Evolutionary conservation across 352 stramenopile genomes (phyloP).

Genomic region (Phytopythium chamaehyphon): DNA sequence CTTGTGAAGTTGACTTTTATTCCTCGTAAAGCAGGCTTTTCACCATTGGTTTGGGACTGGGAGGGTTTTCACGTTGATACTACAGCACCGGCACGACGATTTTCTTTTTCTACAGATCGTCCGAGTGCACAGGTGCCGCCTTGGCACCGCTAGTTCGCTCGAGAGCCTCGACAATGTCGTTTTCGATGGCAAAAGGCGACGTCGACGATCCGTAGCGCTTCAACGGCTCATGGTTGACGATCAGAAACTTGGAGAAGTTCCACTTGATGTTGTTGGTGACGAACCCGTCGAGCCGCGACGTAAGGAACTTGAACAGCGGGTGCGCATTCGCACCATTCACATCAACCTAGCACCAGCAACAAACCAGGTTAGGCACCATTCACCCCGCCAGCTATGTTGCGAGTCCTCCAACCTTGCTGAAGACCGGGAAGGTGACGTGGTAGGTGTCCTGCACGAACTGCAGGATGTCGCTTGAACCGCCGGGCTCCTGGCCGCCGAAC

Average conservation of each 20-base stretch:
- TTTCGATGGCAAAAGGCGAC: slow-evolving; percentile 59
- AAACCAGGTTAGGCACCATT: not conserved
- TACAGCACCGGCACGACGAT: too few relatives aligned
- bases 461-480: slow-evolving; percentile 61
- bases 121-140: slow-evolving; percentile 14
- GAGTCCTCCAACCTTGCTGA: slow-evolving; percentile 58
- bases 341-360: slow-evolving; percentile 58
- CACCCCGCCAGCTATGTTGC: not conserved
- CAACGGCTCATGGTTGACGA: slow-evolving; percentile 65
- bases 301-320: slow-evolving; percentile 91
- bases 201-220: slow-evolving; percentile 71
- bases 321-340: slow-evolving; percentile 90
- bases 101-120: slow-evolving; percentile 6
- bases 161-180: slow-evolving; percentile 56
- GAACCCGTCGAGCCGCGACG: slow-evolving; percentile 55
- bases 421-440: slow-evolving; percentile 79
- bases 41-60: too few relatives aligned
- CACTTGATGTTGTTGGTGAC: slow-evolving; percentile 81
- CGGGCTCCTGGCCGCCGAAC: slow-evolving; percentile 91
- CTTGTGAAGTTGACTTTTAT: too few relatives aligned
- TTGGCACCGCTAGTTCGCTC: slow-evolving; percentile 19
- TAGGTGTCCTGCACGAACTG: slow-evolving; percentile 73
- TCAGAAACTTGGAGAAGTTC: slow-evolving; percentile 89
- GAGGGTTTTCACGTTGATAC: too few relatives aligned
- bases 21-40: too few relatives aligned